These are phyloP conservation scores for Penicillium turbatum DNA, from an alignment of 495 filamentous ascomycete genomes.

Conservation along the genomic window DNA sequence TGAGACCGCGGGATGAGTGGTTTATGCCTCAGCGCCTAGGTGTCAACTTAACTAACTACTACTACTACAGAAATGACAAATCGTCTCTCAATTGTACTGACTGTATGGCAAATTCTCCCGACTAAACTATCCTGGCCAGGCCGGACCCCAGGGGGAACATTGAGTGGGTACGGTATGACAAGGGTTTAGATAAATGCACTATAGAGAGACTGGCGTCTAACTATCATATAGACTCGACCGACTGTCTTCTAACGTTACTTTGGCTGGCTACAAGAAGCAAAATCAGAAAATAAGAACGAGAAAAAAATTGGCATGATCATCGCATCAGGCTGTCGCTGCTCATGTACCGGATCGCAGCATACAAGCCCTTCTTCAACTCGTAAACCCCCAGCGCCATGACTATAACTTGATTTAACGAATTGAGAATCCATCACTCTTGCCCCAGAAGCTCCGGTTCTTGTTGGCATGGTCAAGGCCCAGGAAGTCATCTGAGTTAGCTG, in stretches of 20 bases:
- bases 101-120: no score
- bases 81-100: no score
- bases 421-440: constrained; percentile 59
- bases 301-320: constrained; percentile 12
- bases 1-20: no score
- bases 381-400: constrained; percentile 19
- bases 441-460: constrained; percentile 58
- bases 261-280: constrained; percentile 4
- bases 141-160: no score
- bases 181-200: background rate
- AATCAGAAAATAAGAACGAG: constrained; percentile 5
- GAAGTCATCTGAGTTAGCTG: constrained; percentile 63
- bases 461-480: constrained; percentile 91
- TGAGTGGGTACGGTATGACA: no score
- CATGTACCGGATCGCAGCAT: constrained; percentile 26
- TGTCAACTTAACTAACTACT: no score
- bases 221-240: constrained; percentile 5
- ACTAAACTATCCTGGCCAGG: no score
- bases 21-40: no score
- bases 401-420: constrained; percentile 50
- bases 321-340: constrained; percentile 23
- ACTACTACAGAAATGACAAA: no score
- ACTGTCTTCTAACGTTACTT: constrained; percentile 25
- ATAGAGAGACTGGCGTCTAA: background rate
- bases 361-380: constrained; percentile 15